Conservation (phyloP, 805 yeast genomes). For the Yueomyces sinensis region DNA sequence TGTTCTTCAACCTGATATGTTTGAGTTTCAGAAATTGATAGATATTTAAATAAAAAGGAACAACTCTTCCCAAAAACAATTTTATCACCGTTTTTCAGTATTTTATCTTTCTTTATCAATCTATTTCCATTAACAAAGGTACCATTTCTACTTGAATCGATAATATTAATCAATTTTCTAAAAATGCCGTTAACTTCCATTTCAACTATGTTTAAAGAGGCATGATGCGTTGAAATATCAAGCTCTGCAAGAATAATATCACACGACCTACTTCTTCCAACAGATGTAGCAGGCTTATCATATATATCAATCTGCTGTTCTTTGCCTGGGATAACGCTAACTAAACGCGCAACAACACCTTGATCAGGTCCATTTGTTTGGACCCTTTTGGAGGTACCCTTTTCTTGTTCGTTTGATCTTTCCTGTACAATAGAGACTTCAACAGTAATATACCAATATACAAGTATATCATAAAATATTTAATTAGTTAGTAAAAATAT, state of each 20-base stretch:
- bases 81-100: slow-evolving; percentile 53
- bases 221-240: slow-evolving; percentile 57
- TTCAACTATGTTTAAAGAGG: slow-evolving; percentile 34
- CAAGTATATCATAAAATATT: no score
- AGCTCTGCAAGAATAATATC: slow-evolving; percentile 39
- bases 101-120: slow-evolving; percentile 32
- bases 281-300: slow-evolving; percentile 21
- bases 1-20: background rate
- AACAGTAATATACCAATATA: no score
- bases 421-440: background rate
- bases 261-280: slow-evolving; percentile 50
- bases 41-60: slow-evolving; percentile 36
- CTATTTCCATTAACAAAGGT: slow-evolving; percentile 48
- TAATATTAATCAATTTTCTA: slow-evolving; percentile 31
- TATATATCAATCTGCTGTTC: slow-evolving; percentile 21
- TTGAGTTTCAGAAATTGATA: slow-evolving; percentile 2
- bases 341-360: slow-evolving; percentile 10
- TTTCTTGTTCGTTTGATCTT: background rate
- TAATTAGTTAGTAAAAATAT: no score
- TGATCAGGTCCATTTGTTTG: background rate
- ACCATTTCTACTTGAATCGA: slow-evolving; percentile 51
- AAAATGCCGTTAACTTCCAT: slow-evolving; percentile 22
- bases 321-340: slow-evolving; percentile 23
- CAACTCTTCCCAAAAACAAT: slow-evolving; percentile 44
- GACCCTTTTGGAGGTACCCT: background rate